Percentiles rank a stretch among this genome's conserved stretches.
phyloP scores from a whole-genome alignment of 768 basidiomycete genomes.

The Antrodiella citrinella region DNA sequence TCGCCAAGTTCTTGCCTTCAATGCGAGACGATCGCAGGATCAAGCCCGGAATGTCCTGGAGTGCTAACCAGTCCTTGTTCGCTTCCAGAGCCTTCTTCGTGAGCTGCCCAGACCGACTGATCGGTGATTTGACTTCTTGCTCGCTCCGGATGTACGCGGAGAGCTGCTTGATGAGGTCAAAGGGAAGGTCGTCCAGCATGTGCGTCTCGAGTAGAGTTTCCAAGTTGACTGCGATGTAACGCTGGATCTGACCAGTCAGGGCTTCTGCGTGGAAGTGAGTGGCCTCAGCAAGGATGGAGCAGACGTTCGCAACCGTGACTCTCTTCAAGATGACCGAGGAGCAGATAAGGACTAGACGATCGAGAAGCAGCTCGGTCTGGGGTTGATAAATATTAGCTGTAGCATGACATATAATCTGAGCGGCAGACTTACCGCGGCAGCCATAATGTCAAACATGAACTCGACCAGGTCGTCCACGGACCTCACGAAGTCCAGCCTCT shows the following conservation, averaged over 20 bases:
- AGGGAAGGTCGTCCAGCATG: constrained; percentile 70
- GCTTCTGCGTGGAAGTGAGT: constrained; percentile 64
- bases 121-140: constrained; percentile 61
- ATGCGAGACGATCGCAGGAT: constrained; percentile 28
- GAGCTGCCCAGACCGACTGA: constrained; percentile 50
- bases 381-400: neutral
- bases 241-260: constrained; percentile 64
- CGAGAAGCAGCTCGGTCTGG: constrained; percentile 85
- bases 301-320: constrained; percentile 68
- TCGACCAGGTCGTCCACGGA: constrained; percentile 72
- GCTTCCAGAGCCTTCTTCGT: constrained; percentile 48
- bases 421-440: constrained; percentile 57
- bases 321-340: constrained; percentile 64
- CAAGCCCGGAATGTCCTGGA: constrained; percentile 58
- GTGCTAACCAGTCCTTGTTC: constrained; percentile 62
- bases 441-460: constrained; percentile 82
- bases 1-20: constrained; percentile 14
- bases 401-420: neutral
- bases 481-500: constrained; percentile 53
- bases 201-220: constrained; percentile 79
- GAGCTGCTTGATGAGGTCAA: constrained; percentile 59
- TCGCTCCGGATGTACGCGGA: constrained; percentile 43
- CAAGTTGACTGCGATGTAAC: constrained; percentile 75
- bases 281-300: constrained; percentile 75
- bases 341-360: constrained; percentile 76